These are phyloP conservation scores for Pelargonium myrrhifolium DNA, from an alignment of 441 rosid genomes.

Conservation along the genomic window DNA sequence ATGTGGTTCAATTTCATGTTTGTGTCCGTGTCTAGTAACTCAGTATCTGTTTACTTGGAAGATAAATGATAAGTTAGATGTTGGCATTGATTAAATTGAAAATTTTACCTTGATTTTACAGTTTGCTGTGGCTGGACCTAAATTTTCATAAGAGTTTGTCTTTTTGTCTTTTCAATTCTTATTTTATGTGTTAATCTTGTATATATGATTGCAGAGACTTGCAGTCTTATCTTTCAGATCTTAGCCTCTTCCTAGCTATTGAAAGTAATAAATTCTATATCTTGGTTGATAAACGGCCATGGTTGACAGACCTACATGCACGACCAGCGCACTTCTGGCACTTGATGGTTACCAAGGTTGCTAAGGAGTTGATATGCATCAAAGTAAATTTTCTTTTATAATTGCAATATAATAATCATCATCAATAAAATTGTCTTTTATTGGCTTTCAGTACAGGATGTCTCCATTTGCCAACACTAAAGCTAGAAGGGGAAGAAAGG, in stretches of 20 bases:
- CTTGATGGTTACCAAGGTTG: constrained; percentile 93
- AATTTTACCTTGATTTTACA: no score
- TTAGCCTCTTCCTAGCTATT: constrained; percentile 59
- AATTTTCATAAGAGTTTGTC: no score
- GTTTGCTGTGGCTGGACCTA: no score
- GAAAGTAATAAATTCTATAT: constrained; percentile 73
- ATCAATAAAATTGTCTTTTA: constrained; percentile 17
- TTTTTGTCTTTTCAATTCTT: not conserved
- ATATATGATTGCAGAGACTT: constrained; percentile 61
- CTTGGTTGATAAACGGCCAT: constrained; percentile 89
- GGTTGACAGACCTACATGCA: constrained; percentile 57
- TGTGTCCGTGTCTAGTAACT: not conserved
- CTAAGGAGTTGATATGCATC: constrained; percentile 5
- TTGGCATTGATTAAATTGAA: no score
- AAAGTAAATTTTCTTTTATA: not conserved
- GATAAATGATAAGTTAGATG: no score
- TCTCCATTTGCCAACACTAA: constrained; percentile 93
- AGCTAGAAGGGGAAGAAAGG: constrained; percentile 45
- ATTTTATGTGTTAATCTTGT: constrained; percentile 8
- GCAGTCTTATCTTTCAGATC: constrained; percentile 94
- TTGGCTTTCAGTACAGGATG: constrained; percentile 67
- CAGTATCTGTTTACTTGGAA: not conserved
- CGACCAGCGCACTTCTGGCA: constrained; percentile 83
- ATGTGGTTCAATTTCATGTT: not conserved
- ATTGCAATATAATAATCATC: not conserved